phyloP scores from a whole-genome alignment of 2,329 filamentous ascomycete species.

The Fusarium veterinarium region DNA sequence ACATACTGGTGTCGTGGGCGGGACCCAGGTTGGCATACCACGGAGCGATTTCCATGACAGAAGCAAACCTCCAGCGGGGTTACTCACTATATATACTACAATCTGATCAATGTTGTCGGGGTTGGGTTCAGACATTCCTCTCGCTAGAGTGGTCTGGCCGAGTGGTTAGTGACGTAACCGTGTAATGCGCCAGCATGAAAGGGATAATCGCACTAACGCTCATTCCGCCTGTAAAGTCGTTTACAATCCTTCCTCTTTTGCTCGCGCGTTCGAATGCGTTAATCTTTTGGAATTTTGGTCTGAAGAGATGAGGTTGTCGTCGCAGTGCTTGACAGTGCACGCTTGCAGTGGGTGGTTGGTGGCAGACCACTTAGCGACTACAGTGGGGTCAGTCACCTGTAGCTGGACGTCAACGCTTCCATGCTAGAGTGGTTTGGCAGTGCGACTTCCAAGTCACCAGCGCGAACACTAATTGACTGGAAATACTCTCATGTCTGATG shows the following conservation, averaged over 20 bases:
- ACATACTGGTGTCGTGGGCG: rapidly evolving
- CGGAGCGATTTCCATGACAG: rapidly evolving
- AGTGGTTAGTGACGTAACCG: not conserved
- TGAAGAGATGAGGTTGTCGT: not conserved
- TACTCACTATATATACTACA: not conserved
- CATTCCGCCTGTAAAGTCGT: not conserved
- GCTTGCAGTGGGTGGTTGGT: not conserved
- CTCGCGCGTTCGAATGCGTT: not conserved
- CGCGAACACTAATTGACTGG: rapidly evolving
- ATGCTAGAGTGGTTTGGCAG: not conserved
- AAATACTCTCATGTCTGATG: rapidly evolving
- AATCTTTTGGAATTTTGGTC: not conserved
- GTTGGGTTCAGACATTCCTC: not conserved
- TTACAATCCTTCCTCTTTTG: not conserved
- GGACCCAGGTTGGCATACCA: not conserved
- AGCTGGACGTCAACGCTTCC: too few relatives aligned
- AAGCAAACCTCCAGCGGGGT: too few relatives aligned
- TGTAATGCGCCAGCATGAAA: not conserved
- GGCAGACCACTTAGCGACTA: not conserved
- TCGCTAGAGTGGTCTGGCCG: not conserved
- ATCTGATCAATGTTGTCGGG: not conserved
- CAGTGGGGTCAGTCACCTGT: not conserved
- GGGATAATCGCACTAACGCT: not conserved
- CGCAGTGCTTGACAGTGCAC: not conserved
- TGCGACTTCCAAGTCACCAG: not conserved